A percentile compares a stretch with the other conserved stretches of the same genome.
Conservation (phyloP, 2,329 filamentous ascomycete species). For the Aspergillus aculeatus region DNA sequence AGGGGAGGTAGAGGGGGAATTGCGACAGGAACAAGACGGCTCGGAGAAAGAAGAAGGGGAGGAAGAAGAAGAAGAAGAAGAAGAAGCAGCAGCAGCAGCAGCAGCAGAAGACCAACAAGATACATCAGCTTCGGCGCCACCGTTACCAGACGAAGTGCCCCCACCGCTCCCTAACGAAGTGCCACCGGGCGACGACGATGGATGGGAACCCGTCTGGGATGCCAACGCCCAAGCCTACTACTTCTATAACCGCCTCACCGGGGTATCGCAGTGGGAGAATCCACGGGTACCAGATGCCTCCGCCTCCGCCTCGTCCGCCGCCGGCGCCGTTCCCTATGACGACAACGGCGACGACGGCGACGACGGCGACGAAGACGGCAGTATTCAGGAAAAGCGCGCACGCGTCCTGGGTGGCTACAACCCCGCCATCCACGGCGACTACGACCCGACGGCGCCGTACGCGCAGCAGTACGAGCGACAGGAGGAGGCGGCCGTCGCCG, state of each 20-base stretch:
- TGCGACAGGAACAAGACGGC: background rate
- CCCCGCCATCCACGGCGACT: slow-evolving; percentile 91
- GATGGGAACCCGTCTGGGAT: slow-evolving; percentile 83
- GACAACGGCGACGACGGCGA: background rate
- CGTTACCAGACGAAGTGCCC: slow-evolving; percentile 43
- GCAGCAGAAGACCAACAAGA: slow-evolving; percentile 16
- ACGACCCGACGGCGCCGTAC: slow-evolving; percentile 95
- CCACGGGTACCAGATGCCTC: slow-evolving; percentile 64
- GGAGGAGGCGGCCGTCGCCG: slow-evolving; percentile 30
- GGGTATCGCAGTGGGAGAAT: slow-evolving; percentile 79
- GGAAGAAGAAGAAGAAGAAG: slow-evolving; percentile 17
- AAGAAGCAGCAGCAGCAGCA: background rate
- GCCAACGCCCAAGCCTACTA: slow-evolving; percentile 67
- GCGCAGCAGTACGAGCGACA: slow-evolving; percentile 58
- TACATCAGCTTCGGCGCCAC: slow-evolving; percentile 32
- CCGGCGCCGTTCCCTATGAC: slow-evolving; percentile 16
- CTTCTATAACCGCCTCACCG: slow-evolving; percentile 80
- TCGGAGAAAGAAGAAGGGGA: slow-evolving; percentile 49
- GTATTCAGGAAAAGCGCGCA: slow-evolving; percentile 15
- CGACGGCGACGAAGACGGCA: background rate
- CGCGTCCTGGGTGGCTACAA: slow-evolving; percentile 76
- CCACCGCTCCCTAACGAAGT: slow-evolving; percentile 55
- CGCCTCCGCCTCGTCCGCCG: slow-evolving; percentile 28
- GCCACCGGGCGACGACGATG: slow-evolving; percentile 59
- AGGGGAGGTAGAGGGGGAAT: background rate